phyloP scores from a whole-genome alignment of 2,329 filamentous ascomycete genomes.

The Trichoderma citrinoviride region DNA sequence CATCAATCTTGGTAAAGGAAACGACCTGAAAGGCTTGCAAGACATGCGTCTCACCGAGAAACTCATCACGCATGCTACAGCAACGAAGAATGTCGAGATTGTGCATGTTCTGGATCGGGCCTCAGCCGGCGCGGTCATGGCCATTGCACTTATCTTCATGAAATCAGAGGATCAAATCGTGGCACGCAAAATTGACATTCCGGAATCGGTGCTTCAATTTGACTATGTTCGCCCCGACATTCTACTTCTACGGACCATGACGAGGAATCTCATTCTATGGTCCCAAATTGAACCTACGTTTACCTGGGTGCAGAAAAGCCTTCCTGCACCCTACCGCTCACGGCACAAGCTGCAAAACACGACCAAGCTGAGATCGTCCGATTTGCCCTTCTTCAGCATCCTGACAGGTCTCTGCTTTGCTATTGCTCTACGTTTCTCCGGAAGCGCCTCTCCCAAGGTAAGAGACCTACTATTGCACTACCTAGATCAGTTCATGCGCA shows the following conservation, averaged over 20 bases:
- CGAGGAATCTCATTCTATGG: constrained; percentile 93
- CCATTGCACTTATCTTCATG: constrained; percentile 91
- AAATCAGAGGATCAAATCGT: constrained; percentile 87
- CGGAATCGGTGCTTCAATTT: constrained; percentile 85
- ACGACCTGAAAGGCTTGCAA: constrained; percentile 80
- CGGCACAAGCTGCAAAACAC: constrained; percentile 60
- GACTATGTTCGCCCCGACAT: constrained; percentile 95
- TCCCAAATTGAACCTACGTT: constrained; percentile 70
- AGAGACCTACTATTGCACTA: constrained; percentile 81
- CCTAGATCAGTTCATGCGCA: constrained; percentile 80
- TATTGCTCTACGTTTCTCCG: constrained; percentile 70
- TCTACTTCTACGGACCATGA: constrained; percentile 82
- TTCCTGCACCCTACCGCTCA: constrained; percentile 67
- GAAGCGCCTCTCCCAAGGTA: constrained; percentile 66
- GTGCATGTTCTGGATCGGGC: constrained; percentile 92
- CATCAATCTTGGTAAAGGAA: constrained; percentile 91
- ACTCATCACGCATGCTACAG: constrained; percentile 78
- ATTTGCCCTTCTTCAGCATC: constrained; percentile 92
- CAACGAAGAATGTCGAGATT: constrained; percentile 84
- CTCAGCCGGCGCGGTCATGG: constrained; percentile 88
- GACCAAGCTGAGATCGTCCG: constrained; percentile 67
- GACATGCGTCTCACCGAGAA: constrained; percentile 93
- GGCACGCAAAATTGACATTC: constrained; percentile 88
- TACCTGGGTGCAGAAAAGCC: constrained; percentile 70
- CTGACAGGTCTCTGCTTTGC: constrained; percentile 84